These are phyloP conservation scores for Calamus simplicifolius DNA, from an alignment of 176 grass and related monocot species.

Conservation along the genomic window DNA sequence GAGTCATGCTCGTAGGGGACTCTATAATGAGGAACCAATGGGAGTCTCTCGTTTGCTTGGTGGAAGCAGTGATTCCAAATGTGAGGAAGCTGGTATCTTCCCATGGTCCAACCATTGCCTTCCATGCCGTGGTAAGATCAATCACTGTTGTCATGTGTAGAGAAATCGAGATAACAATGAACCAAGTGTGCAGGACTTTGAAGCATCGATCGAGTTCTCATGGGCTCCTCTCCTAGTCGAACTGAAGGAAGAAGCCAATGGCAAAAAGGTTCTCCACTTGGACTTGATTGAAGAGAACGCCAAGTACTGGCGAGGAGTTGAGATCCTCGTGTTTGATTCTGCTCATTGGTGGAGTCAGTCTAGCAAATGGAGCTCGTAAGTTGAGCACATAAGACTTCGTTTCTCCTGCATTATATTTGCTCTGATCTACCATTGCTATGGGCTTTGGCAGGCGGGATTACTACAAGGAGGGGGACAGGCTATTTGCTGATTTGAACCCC, in stretches of 20 bases:
- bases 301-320: conserved; percentile 34
- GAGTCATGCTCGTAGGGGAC: conserved; percentile 40
- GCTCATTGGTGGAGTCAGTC: conserved; percentile 51
- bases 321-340: conserved; percentile 47
- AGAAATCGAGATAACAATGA: neutral
- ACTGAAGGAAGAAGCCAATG: conserved; percentile 24
- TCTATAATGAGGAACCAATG: conserved; percentile 45
- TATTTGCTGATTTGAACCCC: conserved; percentile 28
- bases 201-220: conserved; percentile 37
- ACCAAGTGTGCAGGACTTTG: conserved; percentile 19
- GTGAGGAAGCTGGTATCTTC: conserved; percentile 31
- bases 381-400: neutral
- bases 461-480: conserved; percentile 25
- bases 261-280: conserved; percentile 26
- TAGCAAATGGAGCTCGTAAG: conserved; percentile 39
- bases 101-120: conserved; percentile 16
- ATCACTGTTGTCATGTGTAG: neutral
- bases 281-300: conserved; percentile 42
- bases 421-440: neutral
- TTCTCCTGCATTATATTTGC: too few relatives aligned
- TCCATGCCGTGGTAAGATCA: conserved; percentile 32
- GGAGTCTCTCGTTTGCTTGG: conserved; percentile 46
- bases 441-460: conserved; percentile 24
- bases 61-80: conserved; percentile 30
- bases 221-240: conserved; percentile 43